These are phyloP conservation scores for Hymenoscyphus infarciens DNA, from an alignment of 2,329 filamentous ascomycete genomes.

Conservation along the genomic window DNA sequence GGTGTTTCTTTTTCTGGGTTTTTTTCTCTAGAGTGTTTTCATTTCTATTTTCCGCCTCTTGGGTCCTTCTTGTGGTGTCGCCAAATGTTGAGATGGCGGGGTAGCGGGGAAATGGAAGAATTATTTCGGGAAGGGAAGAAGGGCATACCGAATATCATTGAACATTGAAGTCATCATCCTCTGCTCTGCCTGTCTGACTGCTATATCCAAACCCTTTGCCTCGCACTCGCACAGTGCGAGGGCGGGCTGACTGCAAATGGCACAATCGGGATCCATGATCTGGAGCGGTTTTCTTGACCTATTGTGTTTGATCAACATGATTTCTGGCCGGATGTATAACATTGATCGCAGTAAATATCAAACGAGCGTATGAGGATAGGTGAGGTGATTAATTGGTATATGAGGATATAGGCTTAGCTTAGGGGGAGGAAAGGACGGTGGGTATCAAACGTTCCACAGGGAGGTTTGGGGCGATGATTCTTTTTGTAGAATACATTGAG, in stretches of 20 bases:
- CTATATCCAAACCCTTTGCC: constrained; percentile 59
- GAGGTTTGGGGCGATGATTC: constrained; percentile 15
- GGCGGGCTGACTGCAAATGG: constrained; percentile 61
- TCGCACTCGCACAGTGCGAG: constrained; percentile 61
- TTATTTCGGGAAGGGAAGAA: neutral
- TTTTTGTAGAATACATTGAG: constrained; percentile 17
- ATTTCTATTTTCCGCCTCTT: neutral
- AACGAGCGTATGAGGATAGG: neutral
- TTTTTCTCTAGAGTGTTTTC: neutral
- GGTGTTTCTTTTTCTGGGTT: neutral
- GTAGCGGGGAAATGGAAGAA: neutral
- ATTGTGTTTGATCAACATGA: constrained; percentile 32
- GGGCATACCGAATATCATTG: constrained; percentile 57
- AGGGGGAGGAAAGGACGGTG: constrained; percentile 6
- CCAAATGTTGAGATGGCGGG: neutral
- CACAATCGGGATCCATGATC: constrained; percentile 68
- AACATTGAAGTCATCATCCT: constrained; percentile 62
- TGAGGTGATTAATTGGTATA: neutral
- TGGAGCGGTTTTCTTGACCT: constrained; percentile 41
- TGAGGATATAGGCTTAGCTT: neutral
- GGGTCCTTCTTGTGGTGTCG: neutral
- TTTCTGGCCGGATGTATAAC: constrained; percentile 26
- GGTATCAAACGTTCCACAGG: constrained; percentile 15
- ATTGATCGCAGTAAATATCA: constrained; percentile 13
- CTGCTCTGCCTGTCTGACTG: constrained; percentile 59